Percentiles rank a stretch among this genome's conserved stretches.
phyloP scores from a whole-genome alignment of 805 yeast genomes.

The Candida quercuum region DNA sequence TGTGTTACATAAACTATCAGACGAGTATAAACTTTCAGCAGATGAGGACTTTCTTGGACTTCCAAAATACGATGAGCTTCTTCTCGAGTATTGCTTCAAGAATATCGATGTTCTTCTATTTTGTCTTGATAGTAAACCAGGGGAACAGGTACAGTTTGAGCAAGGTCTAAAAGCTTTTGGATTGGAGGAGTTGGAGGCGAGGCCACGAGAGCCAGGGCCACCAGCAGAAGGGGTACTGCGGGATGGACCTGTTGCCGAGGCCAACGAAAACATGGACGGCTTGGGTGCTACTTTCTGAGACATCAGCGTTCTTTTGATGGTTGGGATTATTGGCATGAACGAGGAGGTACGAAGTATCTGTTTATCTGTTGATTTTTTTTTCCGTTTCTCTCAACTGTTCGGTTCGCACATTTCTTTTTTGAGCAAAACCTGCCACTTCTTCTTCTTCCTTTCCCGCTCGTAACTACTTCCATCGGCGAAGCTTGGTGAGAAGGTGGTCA shows the following conservation, averaged over 20 bases:
- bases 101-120: constrained; percentile 53
- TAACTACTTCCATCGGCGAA: no score
- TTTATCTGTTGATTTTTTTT: background rate
- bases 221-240: constrained; percentile 5
- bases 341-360: background rate
- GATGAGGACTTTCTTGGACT: constrained; percentile 24
- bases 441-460: no score
- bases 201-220: constrained; percentile 3
- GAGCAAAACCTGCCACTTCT: background rate
- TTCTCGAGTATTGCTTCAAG: constrained; percentile 35
- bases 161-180: constrained; percentile 44
- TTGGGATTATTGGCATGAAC: background rate
- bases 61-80: constrained; percentile 20
- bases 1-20: constrained; percentile 32
- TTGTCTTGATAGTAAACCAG: constrained; percentile 68
- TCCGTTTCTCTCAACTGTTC: background rate
- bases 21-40: constrained; percentile 31
- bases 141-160: constrained; percentile 77
- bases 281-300: constrained; percentile 29
- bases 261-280: constrained; percentile 38
- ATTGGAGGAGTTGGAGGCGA: constrained; percentile 5
- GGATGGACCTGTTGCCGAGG: constrained; percentile 26
- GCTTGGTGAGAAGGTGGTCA: background rate
- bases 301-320: constrained; percentile 9
- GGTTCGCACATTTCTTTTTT: no score